Percentiles rank a stretch among this genome's conserved stretches.
Conservation (phyloP, 768 basidiomycete species). For the Lentinula edodes region DNA sequence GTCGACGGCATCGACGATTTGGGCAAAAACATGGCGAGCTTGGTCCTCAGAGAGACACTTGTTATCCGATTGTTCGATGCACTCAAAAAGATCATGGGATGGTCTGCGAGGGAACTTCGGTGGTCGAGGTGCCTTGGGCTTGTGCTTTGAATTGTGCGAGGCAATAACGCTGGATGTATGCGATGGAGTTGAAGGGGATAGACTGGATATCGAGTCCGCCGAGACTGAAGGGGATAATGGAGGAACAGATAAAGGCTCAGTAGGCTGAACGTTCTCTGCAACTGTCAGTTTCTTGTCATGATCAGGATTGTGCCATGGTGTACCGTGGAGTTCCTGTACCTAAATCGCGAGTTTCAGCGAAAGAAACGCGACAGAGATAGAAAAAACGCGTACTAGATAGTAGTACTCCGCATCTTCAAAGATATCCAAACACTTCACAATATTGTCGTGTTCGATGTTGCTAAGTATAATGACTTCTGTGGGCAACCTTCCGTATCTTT, state of each 20-base stretch:
- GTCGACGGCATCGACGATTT: slow-evolving; percentile 80
- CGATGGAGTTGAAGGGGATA: slow-evolving; percentile 12
- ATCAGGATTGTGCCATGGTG: slow-evolving; percentile 59
- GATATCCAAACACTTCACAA: slow-evolving; percentile 78
- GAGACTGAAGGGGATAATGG: slow-evolving; percentile 54
- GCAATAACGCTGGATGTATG: slow-evolving; percentile 6
- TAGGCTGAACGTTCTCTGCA: slow-evolving; percentile 17
- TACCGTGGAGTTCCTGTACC: slow-evolving; percentile 92
- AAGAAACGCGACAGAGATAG: neutral
- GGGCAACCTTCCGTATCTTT: slow-evolving; percentile 59
- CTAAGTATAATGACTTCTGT: slow-evolving; percentile 77
- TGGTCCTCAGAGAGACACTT: slow-evolving; percentile 74
- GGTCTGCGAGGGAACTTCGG: slow-evolving; percentile 56
- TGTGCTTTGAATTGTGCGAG: neutral
- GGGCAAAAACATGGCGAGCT: slow-evolving; percentile 78
- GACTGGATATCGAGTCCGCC: slow-evolving; percentile 28
- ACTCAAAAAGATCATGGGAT: slow-evolving; percentile 92
- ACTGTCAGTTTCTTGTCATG: slow-evolving; percentile 29
- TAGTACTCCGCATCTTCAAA: slow-evolving; percentile 83
- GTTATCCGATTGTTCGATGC: slow-evolving; percentile 82
- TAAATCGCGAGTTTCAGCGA: slow-evolving; percentile 22
- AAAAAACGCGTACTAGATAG: slow-evolving; percentile 62
- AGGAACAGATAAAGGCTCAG: slow-evolving; percentile 37
- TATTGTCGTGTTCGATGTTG: slow-evolving; percentile 69
- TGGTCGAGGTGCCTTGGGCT: slow-evolving; percentile 24